A percentile compares a stretch with the other conserved stretches of the same genome.
These are phyloP conservation scores for Casuarina glauca DNA, from an alignment of 306 rosid genomes.

Conservation along the genomic window DNA sequence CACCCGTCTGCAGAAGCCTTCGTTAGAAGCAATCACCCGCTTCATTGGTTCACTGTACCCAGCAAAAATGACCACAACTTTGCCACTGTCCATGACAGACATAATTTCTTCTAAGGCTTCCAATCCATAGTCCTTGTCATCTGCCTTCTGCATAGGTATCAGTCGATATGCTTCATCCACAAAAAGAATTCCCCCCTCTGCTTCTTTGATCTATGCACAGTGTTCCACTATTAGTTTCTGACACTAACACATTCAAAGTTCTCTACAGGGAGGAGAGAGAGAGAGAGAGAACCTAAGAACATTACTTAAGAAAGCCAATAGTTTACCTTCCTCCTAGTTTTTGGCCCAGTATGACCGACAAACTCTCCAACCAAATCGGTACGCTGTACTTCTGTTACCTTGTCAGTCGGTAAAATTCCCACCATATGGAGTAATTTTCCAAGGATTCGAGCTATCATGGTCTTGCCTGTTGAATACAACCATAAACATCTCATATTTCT, in stretches of 20 bases:
- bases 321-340: slow-evolving; percentile 83
- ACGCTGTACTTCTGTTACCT: slow-evolving; percentile 92
- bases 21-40: slow-evolving; percentile 83
- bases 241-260: slow-evolving; percentile 2
- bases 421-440: slow-evolving; percentile 93
- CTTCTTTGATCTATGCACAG: slow-evolving; percentile 68
- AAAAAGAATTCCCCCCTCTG: slow-evolving; percentile 95
- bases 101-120: slow-evolving; percentile 98
- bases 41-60: slow-evolving; percentile 94
- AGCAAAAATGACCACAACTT: slow-evolving; percentile 86
- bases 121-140: slow-evolving; percentile 92
- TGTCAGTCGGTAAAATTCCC: slow-evolving; percentile 86
- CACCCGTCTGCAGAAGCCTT: slow-evolving; percentile 94
- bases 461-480: slow-evolving; percentile 66
- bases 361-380: slow-evolving; percentile 98
- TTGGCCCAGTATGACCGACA: slow-evolving; percentile 98
- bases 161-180: slow-evolving; percentile 93
- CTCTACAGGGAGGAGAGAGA: slow-evolving; percentile 7
- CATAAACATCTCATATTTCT: slow-evolving; percentile 10
- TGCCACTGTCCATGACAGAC: slow-evolving; percentile 98
- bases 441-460: slow-evolving; percentile 93
- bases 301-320: background rate
- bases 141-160: slow-evolving; percentile 93
- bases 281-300: slow-evolving; percentile 1
- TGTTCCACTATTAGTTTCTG: slow-evolving; percentile 16